A percentile compares a stretch with the other conserved stretches of the same genome.
phyloP scores from a whole-genome alignment of 768 basidiomycete species.

The Neoboletus magnificus region DNA sequence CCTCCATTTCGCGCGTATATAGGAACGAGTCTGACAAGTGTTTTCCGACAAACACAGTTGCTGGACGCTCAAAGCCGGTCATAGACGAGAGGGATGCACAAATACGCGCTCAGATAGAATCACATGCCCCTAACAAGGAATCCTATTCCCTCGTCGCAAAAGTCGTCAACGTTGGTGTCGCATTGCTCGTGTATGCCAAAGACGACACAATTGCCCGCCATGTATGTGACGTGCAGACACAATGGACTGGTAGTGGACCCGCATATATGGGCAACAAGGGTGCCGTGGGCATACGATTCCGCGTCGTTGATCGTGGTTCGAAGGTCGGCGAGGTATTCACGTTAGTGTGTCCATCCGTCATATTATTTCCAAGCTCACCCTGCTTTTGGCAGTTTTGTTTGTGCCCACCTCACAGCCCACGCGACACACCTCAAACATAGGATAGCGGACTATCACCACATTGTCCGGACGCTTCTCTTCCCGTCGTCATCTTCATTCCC shows the following conservation, averaged over 20 bases:
- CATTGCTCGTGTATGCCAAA: constrained; percentile 80
- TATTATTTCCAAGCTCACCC: constrained; percentile 2
- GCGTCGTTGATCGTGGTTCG: constrained; percentile 54
- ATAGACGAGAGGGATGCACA: constrained; percentile 66
- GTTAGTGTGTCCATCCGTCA: constrained; percentile 45
- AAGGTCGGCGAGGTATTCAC: constrained; percentile 74
- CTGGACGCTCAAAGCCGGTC: constrained; percentile 70
- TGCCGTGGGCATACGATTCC: constrained; percentile 84
- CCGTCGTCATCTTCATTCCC: constrained; percentile 44
- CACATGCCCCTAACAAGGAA: constrained; percentile 67
- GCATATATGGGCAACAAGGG: constrained; percentile 92
- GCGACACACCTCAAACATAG: constrained; percentile 60
- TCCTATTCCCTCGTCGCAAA: constrained; percentile 75
- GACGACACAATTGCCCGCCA: constrained; percentile 62
- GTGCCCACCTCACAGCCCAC: constrained; percentile 88
- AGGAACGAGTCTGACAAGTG: background rate
- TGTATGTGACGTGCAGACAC: constrained; percentile 63
- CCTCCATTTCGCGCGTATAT: constrained; percentile 18
- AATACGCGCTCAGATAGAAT: constrained; percentile 72
- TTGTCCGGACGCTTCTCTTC: constrained; percentile 80
- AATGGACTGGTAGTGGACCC: constrained; percentile 73
- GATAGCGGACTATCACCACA: constrained; percentile 75
- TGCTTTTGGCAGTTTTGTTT: constrained; percentile 65
- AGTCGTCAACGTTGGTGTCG: constrained; percentile 83
- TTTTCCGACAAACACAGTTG: constrained; percentile 46